Base-by-base conservation (phyloP, 768 basidiomycete species). In the Tylopilus sp. region DNA sequence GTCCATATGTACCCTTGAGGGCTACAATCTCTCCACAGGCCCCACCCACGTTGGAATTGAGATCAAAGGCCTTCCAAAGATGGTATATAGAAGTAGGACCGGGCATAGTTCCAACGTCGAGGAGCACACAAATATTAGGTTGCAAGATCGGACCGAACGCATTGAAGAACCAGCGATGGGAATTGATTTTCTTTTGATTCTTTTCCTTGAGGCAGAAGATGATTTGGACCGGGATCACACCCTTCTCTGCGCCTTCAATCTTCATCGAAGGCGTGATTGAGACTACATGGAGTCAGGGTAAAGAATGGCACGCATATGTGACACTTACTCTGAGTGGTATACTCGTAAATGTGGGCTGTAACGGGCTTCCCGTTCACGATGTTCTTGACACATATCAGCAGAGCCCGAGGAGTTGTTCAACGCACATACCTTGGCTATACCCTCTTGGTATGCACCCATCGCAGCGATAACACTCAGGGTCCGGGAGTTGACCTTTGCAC, bases 1-100 rank as follows among this genome's bases (percentile, higher is more conserved):
- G 70, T 25, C 89, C 85, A 55, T 79, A 92, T 71, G 83, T 86
- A 30, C 93, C 93, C 69, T 95, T 95, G 51, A 92, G 75, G 12
- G 90, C 89, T 11, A 95, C 90, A 51, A 95, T 95, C 74, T 95
- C 94, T n/a, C 94, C 94, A 62, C 94, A 97, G 17, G 93, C 94
- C 15, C 94, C 91, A 1, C 88, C 91, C 15, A 93, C 90, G 61
- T 90, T 90, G 18, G 87, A 88, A 65, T 91, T 91, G 68, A 91
- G 87, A 60, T 93, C 91, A 57, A 97, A 95, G 6, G 91, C 89
- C 69, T 95, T 95, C 92, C 93, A 95, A 3, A 95, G 72, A 61
- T 93, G 92, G 68, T 95, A 95, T 53, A 95, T 91, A 10, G 82
- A 83, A 47, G 87, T 92, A 9, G 91, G 85, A 4, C 90, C 91